Evolutionary conservation across 2,329 filamentous ascomycete species (phyloP).

Genomic region (Triangularia verruculosa): DNA sequence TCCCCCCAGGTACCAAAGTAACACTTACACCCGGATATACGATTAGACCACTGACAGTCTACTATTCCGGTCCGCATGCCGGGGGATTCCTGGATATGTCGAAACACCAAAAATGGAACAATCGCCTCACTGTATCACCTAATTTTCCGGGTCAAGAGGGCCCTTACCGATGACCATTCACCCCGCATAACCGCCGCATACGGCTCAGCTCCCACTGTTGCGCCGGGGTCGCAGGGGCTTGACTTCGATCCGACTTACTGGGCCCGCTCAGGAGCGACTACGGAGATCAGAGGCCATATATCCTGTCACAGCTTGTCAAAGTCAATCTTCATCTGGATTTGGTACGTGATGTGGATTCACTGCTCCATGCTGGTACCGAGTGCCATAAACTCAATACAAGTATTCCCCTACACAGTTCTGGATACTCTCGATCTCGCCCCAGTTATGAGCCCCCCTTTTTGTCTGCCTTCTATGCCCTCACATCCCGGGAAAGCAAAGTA

Average conservation of each 20-base stretch:
- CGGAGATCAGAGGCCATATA: not conserved
- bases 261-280: not conserved
- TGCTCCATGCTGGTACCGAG: not conserved
- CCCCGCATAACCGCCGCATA: not conserved
- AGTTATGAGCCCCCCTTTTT: slow-evolving; percentile 15
- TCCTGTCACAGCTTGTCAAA: not conserved
- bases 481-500: slow-evolving; percentile 5
- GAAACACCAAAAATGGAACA: not conserved
- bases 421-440: slow-evolving; percentile 24
- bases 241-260: not conserved
- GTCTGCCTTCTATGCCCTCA: slow-evolving; percentile 23
- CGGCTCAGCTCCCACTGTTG: not conserved
- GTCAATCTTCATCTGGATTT: not conserved
- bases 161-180: not conserved
- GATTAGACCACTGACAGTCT: not conserved
- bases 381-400: not conserved
- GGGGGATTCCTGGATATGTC: not conserved
- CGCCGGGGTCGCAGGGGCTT: not conserved
- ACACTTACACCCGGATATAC: not conserved
- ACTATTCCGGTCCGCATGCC: not conserved
- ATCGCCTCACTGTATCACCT: slow-evolving; percentile 1
- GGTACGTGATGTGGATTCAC: not conserved
- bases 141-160: not conserved
- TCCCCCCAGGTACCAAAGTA: not conserved
- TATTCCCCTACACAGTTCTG: slow-evolving; percentile 1